Evolutionary conservation across 2,329 filamentous ascomycete genomes (phyloP), one percentile per base, ranked within the genome.

Genomic region (Fusarium bactridioides): DNA sequence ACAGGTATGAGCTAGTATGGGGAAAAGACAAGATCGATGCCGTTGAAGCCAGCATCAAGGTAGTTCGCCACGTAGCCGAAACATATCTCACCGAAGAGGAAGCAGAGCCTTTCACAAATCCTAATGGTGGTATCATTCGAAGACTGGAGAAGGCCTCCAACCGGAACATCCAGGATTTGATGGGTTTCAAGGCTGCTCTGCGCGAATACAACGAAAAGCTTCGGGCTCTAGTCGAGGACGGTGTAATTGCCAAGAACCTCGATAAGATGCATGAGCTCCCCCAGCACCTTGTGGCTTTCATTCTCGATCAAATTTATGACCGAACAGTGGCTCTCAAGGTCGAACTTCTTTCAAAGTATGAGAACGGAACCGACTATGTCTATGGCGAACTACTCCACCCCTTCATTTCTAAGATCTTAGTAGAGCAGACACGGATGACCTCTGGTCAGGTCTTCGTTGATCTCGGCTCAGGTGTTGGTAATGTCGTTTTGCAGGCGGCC

Each of bases 401-500:
- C 4, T 97, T 99, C 79, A 89, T 96, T 72, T 93, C 92, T 70
- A 90, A 91, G 64, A 94, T 98, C 67, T 91, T 99, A 75, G 89
- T 91, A 21, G 86, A 91, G 74, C 89, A 94, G 79, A 92, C 93
- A 7, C 86, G 89, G 48, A 90, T 98, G 80, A 94, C 90, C 67
- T 95, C 93, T 1, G 89, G 91, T 55, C 93, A 97, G 76, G 90
- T 97, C 41, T 98, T 99, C 80, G 91, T 99, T 67, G 96, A 99
- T 79, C 87, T 99, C 19, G 96, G 96, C 54, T 98, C 95, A 4
- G 96, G 96, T 35, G 96, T 98, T 21, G 96, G 95, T 53, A 99
- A 98, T 79, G 95, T 98, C 6, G 94, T 96, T 31, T 85, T 99
- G 56, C 96, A 99, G 81, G 94, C 95, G 5, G 96, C 96, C 1